Percentiles rank a stretch among this genome's conserved stretches.
phyloP scores from a whole-genome alignment of 495 filamentous ascomycete species.

The Filosporella fistucella region DNA sequence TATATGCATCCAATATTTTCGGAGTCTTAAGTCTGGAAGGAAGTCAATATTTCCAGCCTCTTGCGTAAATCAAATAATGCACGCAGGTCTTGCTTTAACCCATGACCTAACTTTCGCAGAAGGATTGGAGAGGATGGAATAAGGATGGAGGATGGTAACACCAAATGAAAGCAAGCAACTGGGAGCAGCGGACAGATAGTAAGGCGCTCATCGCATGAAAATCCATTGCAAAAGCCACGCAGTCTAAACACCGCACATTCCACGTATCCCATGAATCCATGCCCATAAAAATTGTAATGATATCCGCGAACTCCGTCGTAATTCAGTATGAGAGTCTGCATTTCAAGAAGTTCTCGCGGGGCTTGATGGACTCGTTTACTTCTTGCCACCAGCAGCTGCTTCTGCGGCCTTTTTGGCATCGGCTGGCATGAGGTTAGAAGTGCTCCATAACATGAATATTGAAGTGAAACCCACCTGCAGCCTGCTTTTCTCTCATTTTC shows the following conservation, averaged over 20 bases:
- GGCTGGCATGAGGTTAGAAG: constrained; percentile 27
- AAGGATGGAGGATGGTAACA: no score
- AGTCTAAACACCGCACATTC: constrained; percentile 17
- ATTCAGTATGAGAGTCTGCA: constrained; percentile 1
- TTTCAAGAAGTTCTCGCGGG: constrained; percentile 1
- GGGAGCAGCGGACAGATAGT: no score
- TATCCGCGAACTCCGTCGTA: constrained; percentile 17
- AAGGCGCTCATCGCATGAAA: no score
- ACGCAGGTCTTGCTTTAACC: no score
- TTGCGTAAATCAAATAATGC: no score
- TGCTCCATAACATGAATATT: background rate
- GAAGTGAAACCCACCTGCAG: constrained; percentile 53
- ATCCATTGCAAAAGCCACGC: constrained; percentile 10
- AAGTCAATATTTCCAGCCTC: no score
- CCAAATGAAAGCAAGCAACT: no score
- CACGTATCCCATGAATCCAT: constrained; percentile 12
- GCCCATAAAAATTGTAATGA: constrained; percentile 4
- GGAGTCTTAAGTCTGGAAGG: no score
- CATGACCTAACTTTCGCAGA: no score
- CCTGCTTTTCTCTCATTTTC: constrained; percentile 90
- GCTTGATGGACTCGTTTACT: constrained; percentile 20
- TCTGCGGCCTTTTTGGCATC: constrained; percentile 45
- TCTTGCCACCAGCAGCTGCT: constrained; percentile 27
- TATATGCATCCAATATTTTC: no score
- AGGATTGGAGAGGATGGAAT: no score